Conservation (phyloP, 73 alveolate genomes). For the Tetrahymena elliotti region DNA sequence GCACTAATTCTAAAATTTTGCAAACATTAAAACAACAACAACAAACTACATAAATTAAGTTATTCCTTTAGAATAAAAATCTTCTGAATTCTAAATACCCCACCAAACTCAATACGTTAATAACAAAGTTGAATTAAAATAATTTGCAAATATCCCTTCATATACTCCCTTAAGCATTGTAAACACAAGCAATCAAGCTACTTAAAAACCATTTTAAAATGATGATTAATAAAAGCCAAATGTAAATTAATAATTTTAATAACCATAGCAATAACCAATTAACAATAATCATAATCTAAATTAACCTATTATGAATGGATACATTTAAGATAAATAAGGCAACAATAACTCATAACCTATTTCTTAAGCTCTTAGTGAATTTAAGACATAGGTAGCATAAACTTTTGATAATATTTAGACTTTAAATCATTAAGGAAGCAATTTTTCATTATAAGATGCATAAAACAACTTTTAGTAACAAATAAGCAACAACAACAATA, state of each 20-base stretch:
- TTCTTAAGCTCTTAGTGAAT: background rate
- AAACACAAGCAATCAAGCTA: background rate
- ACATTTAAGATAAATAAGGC: background rate
- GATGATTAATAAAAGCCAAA: background rate
- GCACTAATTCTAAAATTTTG: background rate
- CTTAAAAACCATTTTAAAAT: too few species aligned
- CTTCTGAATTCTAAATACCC: background rate
- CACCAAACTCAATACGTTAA: background rate
- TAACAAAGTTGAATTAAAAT: background rate
- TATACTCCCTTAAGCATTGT: background rate
- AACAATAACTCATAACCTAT: background rate
- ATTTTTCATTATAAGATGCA: background rate
- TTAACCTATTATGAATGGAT: background rate
- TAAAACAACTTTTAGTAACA: too few species aligned
- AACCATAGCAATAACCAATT: too few species aligned
- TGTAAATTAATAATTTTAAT: background rate
- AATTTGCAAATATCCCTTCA: background rate
- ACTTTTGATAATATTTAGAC: background rate
- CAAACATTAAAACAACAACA: background rate
- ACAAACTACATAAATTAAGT: background rate
- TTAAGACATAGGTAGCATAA: background rate
- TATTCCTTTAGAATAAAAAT: background rate
- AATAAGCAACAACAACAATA: background rate
- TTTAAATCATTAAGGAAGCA: background rate
- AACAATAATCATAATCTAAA: background rate